Percentiles rank a stretch among this genome's conserved stretches.
These are phyloP conservation scores for Pontederia paniculata DNA, from an alignment of 176 grass and related monocot species.

Conservation along the genomic window DNA sequence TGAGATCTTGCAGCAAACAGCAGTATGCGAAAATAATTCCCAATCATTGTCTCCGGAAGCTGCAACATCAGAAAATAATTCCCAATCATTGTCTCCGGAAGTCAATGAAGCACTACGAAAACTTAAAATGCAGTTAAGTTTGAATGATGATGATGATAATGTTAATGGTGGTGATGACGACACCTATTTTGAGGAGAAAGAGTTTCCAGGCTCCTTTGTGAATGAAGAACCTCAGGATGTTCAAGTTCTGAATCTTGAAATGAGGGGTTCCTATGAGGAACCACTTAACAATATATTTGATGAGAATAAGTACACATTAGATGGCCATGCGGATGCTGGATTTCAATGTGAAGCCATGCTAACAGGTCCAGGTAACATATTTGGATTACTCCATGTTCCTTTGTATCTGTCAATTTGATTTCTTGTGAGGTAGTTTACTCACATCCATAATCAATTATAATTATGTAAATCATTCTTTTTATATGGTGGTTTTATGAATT, in stretches of 20 bases:
- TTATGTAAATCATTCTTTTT: too few relatives aligned
- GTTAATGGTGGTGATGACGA: slow-evolving; percentile 19
- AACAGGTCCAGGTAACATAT: slow-evolving; percentile 44
- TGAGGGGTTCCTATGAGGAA: slow-evolving; percentile 4
- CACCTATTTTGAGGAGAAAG: slow-evolving; percentile 2
- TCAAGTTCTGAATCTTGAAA: slow-evolving; percentile 6
- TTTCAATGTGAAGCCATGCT: slow-evolving; percentile 19
- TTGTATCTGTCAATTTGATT: too few relatives aligned
- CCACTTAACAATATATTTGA: slow-evolving; percentile 25
- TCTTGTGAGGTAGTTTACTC: too few relatives aligned
- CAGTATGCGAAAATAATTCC: slow-evolving; percentile 26
- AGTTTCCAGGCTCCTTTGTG: slow-evolving; percentile 13
- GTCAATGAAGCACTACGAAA: slow-evolving; percentile 16
- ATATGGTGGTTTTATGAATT: too few relatives aligned
- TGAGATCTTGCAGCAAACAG: slow-evolving; percentile 19
- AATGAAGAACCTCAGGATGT: slow-evolving; percentile 20
- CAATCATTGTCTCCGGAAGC: slow-evolving; percentile 17
- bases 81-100: slow-evolving; percentile 14
- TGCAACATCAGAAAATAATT: slow-evolving; percentile 32
- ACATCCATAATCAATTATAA: too few relatives aligned
- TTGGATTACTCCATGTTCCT: neutral
- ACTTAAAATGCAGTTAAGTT: slow-evolving; percentile 39
- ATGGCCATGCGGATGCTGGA: slow-evolving; percentile 22
- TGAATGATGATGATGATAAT: slow-evolving; percentile 33
- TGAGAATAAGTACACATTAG: slow-evolving; percentile 17